phyloP scores from a whole-genome alignment of 2,329 filamentous ascomycete species.

The Colletotrichum nymphaeae region DNA sequence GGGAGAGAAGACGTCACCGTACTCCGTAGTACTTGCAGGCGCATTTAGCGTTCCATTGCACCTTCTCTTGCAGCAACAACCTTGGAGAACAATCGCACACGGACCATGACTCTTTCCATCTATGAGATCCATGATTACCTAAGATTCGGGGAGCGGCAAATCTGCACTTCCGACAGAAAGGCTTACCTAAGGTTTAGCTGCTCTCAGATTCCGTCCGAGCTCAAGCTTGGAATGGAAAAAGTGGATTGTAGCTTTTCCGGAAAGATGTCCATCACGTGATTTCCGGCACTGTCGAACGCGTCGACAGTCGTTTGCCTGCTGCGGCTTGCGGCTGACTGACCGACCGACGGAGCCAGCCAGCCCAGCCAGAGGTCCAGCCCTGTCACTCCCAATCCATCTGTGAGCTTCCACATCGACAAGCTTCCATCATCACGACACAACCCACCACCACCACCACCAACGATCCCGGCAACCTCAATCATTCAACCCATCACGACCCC shows the following conservation, averaged over 20 bases:
- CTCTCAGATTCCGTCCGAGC: background rate
- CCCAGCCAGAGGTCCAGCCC: constrained; percentile 28
- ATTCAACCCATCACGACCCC: constrained; percentile 26
- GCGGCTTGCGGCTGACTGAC: constrained; percentile 32
- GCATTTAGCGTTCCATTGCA: constrained; percentile 8
- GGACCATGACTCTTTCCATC: background rate
- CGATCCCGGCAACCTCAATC: constrained; percentile 22
- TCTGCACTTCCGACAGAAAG: background rate
- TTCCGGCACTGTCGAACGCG: constrained; percentile 23
- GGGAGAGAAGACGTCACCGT: constrained; percentile 25
- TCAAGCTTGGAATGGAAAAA: background rate
- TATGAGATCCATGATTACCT: too few relatives aligned
- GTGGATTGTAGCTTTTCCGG: constrained; percentile 1
- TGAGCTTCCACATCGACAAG: constrained; percentile 36
- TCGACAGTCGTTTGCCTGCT: constrained; percentile 38
- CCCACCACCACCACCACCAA: background rate
- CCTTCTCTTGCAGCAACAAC: background rate
- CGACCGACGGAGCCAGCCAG: constrained; percentile 25
- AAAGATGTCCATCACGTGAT: constrained; percentile 16
- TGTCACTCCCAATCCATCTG: constrained; percentile 34
- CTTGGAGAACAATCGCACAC: background rate
- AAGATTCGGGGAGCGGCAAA: background rate
- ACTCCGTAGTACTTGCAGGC: background rate
- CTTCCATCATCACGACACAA: constrained; percentile 32
- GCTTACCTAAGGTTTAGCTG: background rate